phyloP scores from a whole-genome alignment of 768 basidiomycete species.

The Rhodotorula diobovata region DNA sequence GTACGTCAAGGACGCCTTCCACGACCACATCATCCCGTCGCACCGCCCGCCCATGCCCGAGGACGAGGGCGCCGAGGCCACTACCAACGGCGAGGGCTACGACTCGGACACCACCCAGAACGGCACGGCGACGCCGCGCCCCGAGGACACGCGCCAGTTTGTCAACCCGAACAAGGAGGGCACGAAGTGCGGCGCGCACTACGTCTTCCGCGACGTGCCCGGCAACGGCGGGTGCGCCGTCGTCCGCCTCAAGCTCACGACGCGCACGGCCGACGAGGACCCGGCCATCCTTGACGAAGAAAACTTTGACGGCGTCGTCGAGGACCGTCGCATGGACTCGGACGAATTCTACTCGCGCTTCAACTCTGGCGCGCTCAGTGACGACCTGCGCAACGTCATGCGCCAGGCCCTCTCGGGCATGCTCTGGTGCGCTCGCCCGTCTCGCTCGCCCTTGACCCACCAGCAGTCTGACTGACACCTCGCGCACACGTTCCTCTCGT shows the following conservation, averaged over 20 bases:
- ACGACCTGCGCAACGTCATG: conserved; percentile 93
- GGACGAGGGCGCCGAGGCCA: conserved; percentile 6
- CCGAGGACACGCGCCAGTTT: conserved; percentile 54
- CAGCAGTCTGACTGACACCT: background rate
- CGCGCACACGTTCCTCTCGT: background rate
- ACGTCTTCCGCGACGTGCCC: conserved; percentile 78
- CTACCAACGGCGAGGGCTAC: conserved; percentile 29
- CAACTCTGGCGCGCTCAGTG: conserved; percentile 74
- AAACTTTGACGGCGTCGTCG: conserved; percentile 78
- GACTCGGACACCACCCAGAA: conserved; percentile 32
- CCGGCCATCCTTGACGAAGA: conserved; percentile 79
- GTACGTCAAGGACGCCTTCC: conserved; percentile 95
- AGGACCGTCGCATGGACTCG: conserved; percentile 85
- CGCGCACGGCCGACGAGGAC: conserved; percentile 67
- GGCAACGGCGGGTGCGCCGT: conserved; percentile 89
- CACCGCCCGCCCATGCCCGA: conserved; percentile 61
- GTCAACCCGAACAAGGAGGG: conserved; percentile 82
- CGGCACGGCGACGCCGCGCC: conserved; percentile 57
- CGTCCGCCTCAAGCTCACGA: conserved; percentile 87
- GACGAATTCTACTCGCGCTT: conserved; percentile 90
- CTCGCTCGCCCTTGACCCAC: background rate
- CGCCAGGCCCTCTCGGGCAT: conserved; percentile 92
- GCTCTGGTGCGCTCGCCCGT: conserved; percentile 62
- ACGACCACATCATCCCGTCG: conserved; percentile 86
- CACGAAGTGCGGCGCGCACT: conserved; percentile 91